A percentile compares a stretch with the other conserved stretches of the same genome.
Evolutionary conservation across 768 basidiomycete species (phyloP).

Genomic region (Crepidotus variabilis): DNA sequence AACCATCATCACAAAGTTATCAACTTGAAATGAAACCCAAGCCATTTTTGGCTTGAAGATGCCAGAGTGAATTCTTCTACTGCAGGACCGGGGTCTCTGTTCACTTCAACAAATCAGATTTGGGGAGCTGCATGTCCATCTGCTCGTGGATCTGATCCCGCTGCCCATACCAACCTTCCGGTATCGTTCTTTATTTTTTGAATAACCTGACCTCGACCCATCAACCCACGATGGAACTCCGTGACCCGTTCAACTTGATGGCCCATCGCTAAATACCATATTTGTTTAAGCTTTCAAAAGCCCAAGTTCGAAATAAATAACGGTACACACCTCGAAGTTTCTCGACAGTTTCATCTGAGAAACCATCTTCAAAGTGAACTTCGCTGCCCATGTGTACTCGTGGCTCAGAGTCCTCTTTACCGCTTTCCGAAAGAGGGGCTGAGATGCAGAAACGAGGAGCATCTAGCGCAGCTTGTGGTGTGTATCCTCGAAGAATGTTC

Average conservation of each 20-base stretch:
- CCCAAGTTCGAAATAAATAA: not conserved
- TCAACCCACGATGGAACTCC: slow-evolving; percentile 58
- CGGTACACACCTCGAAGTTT: slow-evolving; percentile 57
- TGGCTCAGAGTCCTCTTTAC: slow-evolving; percentile 37
- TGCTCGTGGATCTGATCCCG: slow-evolving; percentile 84
- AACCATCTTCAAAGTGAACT: slow-evolving; percentile 87
- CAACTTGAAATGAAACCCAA: too few species aligned
- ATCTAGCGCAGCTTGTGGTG: slow-evolving; percentile 86
- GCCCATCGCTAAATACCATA: slow-evolving; percentile 65
- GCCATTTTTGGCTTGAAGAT: too few species aligned
- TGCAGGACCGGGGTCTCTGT: too few species aligned
- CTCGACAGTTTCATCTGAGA: slow-evolving; percentile 56
- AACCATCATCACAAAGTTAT: too few species aligned
- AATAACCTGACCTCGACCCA: slow-evolving; percentile 90
- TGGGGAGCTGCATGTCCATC: slow-evolving; percentile 89
- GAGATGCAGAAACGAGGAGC: slow-evolving; percentile 97
- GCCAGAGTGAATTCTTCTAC: too few species aligned
- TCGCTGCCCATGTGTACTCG: slow-evolving; percentile 77
- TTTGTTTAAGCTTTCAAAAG: slow-evolving; percentile 2
- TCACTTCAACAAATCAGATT: too few species aligned
- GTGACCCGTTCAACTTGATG: slow-evolving; percentile 68
- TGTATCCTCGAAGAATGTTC: slow-evolving; percentile 85
- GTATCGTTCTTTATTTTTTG: slow-evolving; percentile 67
- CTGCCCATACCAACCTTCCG: slow-evolving; percentile 87
- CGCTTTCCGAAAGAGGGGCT: slow-evolving; percentile 65